Conservation (phyloP, 495 filamentous ascomycete genomes). For the Tuber magnatum region DNA sequence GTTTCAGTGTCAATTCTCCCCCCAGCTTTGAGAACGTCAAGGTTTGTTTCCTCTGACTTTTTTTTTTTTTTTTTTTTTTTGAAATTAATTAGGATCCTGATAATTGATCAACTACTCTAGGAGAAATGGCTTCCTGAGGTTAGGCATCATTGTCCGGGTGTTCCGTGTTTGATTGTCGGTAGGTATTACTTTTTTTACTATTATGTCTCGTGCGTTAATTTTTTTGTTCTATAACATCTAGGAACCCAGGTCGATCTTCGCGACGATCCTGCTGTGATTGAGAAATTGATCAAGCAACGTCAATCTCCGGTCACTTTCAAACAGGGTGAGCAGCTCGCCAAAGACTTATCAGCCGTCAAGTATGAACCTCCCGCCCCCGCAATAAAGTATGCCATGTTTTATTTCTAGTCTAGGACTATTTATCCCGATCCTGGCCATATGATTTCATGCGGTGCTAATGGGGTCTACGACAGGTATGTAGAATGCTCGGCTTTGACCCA, state of each 20-base stretch:
- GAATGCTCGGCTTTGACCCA: conserved; percentile 97
- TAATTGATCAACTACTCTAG: conserved; percentile 34
- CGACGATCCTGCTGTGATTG: conserved; percentile 77
- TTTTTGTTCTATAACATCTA: conserved; percentile 7
- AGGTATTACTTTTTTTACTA: conserved; percentile 2
- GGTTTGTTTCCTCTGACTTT: conserved; percentile 11
- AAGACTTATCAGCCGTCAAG: conserved; percentile 90
- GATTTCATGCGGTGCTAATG: conserved; percentile 11
- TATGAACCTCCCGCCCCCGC: conserved; percentile 31
- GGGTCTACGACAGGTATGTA: conserved; percentile 54
- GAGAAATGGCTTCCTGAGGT: conserved; percentile 99
- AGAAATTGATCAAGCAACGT: conserved; percentile 90
- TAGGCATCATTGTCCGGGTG: conserved; percentile 95
- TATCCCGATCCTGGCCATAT: neutral
- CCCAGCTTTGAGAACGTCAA: conserved; percentile 96
- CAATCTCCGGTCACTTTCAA: conserved; percentile 86
- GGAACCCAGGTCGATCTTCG: conserved; percentile 88
- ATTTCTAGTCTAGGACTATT: conserved; percentile 14
- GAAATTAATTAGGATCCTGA: neutral
- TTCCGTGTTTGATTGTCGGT: conserved; percentile 95
- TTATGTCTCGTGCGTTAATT: conserved; percentile 1
- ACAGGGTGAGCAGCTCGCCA: conserved; percentile 92
- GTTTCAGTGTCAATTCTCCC: conserved; percentile 97
- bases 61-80: too few species aligned
- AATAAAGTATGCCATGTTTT: conserved; percentile 32